These are phyloP conservation scores for Cystobasidiopsis lactophilus DNA, from an alignment of 768 basidiomycete species.

Conservation along the genomic window DNA sequence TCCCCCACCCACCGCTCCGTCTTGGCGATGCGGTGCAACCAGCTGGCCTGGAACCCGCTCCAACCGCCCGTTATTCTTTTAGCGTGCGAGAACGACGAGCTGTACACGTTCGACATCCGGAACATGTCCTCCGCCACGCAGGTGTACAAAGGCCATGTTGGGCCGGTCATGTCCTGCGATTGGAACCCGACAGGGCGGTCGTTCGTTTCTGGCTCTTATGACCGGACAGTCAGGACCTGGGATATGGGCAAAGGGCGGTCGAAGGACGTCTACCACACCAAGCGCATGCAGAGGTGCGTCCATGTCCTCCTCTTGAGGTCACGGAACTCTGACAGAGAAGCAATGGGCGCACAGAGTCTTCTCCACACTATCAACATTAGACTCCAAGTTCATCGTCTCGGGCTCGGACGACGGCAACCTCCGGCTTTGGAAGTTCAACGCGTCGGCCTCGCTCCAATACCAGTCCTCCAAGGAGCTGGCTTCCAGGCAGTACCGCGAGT, in stretches of 20 bases:
- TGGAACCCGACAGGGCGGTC: conserved; percentile 92
- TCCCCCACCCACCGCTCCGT: conserved; percentile 79
- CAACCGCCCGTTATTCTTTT: conserved; percentile 76
- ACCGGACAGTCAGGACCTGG: conserved; percentile 85
- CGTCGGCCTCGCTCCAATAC: conserved; percentile 75
- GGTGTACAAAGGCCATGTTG: conserved; percentile 92
- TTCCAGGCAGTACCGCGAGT: conserved; percentile 75
- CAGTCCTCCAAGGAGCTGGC: conserved; percentile 75
- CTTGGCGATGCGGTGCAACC: conserved; percentile 85
- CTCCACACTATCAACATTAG: conserved; percentile 65
- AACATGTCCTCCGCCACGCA: conserved; percentile 59
- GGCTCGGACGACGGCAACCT: conserved; percentile 21
- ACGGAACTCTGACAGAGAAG: neutral
- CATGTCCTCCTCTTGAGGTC: neutral
- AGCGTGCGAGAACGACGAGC: conserved; percentile 95
- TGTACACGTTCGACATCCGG: conserved; percentile 93
- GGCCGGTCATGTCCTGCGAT: conserved; percentile 69
- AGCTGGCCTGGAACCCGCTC: conserved; percentile 85
- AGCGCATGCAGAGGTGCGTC: conserved; percentile 84
- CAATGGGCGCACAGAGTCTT: conserved; percentile 39
- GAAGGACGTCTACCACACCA: conserved; percentile 87
- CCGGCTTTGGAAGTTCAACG: conserved; percentile 33
- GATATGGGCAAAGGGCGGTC: conserved; percentile 56
- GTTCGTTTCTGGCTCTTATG: conserved; percentile 92
- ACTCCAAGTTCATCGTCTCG: conserved; percentile 36